These are phyloP conservation scores for Onygena corvina DNA, from an alignment of 2,329 filamentous ascomycete genomes.

Conservation along the genomic window DNA sequence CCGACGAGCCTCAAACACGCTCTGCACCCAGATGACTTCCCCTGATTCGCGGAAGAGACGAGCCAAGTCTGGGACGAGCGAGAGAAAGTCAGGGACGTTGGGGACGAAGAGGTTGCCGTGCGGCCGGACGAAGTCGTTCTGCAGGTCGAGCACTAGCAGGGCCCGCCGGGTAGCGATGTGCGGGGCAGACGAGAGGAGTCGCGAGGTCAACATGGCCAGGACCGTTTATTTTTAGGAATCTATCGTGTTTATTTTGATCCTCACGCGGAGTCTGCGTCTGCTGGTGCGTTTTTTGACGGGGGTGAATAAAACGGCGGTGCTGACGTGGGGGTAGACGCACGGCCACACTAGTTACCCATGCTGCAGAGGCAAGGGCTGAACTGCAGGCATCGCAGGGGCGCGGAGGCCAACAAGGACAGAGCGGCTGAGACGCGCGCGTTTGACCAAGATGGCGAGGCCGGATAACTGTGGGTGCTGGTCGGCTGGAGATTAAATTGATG, in stretches of 20 bases:
- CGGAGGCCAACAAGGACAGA: too few species aligned
- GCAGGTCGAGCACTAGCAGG: constrained; percentile 71
- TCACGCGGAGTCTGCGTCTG: too few species aligned
- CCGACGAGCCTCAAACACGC: constrained; percentile 55
- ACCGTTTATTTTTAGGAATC: not conserved
- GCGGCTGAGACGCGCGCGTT: too few species aligned
- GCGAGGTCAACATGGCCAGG: constrained; percentile 9
- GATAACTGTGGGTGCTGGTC: too few species aligned
- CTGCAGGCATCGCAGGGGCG: too few species aligned
- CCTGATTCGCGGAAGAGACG: constrained; percentile 60
- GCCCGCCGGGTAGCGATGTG: constrained; percentile 51
- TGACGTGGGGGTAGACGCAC: too few species aligned
- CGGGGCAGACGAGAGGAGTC: constrained; percentile 12
- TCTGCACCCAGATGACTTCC: constrained; percentile 74
- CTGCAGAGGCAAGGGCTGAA: too few species aligned
- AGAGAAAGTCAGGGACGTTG: constrained; percentile 53
- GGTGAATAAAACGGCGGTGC: too few species aligned
- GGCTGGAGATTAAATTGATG: too few species aligned
- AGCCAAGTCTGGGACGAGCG: constrained; percentile 54
- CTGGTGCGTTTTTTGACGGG: too few species aligned
- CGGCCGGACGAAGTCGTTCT: constrained; percentile 71
- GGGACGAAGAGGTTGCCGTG: constrained; percentile 56
- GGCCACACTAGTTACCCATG: too few species aligned
- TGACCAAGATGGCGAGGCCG: too few species aligned
- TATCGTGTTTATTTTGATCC: not conserved